These are phyloP conservation scores for Cercophora samala DNA, from an alignment of 495 filamentous ascomycete genomes.

Conservation along the genomic window DNA sequence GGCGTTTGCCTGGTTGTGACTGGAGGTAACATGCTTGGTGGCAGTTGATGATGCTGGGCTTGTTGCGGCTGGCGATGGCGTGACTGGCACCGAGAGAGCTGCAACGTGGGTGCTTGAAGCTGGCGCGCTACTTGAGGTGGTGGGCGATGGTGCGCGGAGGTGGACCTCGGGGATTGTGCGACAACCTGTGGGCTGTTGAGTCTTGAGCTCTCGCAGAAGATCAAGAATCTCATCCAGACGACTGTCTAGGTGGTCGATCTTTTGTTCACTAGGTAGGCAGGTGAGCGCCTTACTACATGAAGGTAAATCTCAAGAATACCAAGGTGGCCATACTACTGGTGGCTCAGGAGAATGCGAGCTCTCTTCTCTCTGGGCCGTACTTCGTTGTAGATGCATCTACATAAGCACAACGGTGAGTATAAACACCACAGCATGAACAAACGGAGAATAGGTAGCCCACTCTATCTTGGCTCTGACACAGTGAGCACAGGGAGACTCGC, in stretches of 20 bases:
- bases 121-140: neutral
- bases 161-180: neutral
- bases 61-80: neutral
- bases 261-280: constrained; percentile 47
- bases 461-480: constrained; percentile 27
- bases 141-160: neutral
- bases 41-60: constrained; percentile 2
- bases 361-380: constrained; percentile 20
- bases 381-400: constrained; percentile 17
- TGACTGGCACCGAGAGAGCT: neutral
- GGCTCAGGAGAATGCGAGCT: constrained; percentile 23
- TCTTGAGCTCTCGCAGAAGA: constrained; percentile 40
- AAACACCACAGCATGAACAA: no score
- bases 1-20: neutral
- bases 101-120: neutral
- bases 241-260: constrained; percentile 63
- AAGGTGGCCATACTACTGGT: constrained; percentile 21
- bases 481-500: constrained; percentile 24
- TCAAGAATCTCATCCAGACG: constrained; percentile 55
- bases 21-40: neutral
- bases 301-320: constrained; percentile 40
- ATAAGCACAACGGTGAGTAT: no score
- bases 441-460: no score
- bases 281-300: constrained; percentile 23
- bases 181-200: constrained; percentile 1